phyloP scores from a whole-genome alignment of 306 rosid species.

The Glycyrrhiza uralensis region DNA sequence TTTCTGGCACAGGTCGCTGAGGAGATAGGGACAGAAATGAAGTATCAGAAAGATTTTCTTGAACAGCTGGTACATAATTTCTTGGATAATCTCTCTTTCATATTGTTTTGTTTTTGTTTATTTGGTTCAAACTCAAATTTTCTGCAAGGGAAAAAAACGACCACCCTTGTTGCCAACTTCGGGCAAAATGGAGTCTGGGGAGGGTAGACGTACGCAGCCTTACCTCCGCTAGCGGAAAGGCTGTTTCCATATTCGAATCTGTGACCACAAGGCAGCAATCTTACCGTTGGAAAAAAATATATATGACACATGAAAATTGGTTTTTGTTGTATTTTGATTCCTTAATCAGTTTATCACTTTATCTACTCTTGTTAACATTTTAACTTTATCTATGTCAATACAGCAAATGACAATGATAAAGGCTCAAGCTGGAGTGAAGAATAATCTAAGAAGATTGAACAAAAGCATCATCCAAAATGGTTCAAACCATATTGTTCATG shows the following conservation, averaged over 20 bases:
- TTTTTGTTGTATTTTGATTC: constrained; percentile 9
- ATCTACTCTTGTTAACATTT: constrained; percentile 16
- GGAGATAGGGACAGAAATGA: constrained; percentile 81
- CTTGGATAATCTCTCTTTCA: background rate
- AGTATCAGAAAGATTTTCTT: constrained; percentile 63
- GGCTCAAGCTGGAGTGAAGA: constrained; percentile 94
- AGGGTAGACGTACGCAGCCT: no score
- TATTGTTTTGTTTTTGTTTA: background rate
- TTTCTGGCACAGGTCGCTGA: constrained; percentile 68
- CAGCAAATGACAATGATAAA: constrained; percentile 80
- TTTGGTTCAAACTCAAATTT: background rate
- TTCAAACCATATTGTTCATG: constrained; percentile 73
- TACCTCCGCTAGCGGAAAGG: no score
- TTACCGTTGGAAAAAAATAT: no score
- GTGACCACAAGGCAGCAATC: no score
- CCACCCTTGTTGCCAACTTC: background rate
- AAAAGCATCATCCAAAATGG: constrained; percentile 75
- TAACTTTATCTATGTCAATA: constrained; percentile 22
- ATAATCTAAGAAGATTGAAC: constrained; percentile 85
- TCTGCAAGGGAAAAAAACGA: background rate
- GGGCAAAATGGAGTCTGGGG: background rate
- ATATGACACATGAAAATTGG: background rate
- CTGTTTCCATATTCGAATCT: no score
- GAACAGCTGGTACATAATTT: constrained; percentile 66
- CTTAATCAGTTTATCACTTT: background rate